Conservation (phyloP, 345 rosid genomes). For the Cardiospermum halicacabum region DNA sequence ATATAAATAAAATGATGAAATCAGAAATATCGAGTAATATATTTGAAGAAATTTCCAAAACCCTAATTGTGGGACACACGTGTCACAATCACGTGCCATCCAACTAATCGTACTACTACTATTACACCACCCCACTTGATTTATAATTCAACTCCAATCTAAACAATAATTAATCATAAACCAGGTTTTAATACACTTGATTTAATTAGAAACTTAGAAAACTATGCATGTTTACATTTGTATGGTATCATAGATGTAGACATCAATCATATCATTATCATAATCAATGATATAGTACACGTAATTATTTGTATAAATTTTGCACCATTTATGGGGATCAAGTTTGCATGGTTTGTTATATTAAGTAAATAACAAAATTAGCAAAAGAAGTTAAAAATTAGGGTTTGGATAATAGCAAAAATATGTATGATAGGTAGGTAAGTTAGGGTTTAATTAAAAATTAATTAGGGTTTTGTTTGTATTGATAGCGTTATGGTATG, state of each 20-base stretch:
- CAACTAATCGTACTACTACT: neutral
- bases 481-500: neutral
- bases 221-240: too few species aligned
- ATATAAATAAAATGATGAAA: too few species aligned
- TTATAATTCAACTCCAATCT: neutral
- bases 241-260: too few species aligned
- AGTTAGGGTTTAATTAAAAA: neutral
- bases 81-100: slow-evolving; percentile 19
- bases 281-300: too few species aligned
- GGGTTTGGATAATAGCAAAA: neutral
- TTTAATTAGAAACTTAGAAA: too few species aligned
- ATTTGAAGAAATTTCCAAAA: slow-evolving; percentile 11
- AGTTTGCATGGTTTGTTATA: neutral
- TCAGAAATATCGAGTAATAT: too few species aligned
- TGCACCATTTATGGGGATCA: neutral
- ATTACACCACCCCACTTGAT: neutral
- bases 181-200: too few species aligned
- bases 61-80: neutral
- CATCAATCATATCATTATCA: too few species aligned
- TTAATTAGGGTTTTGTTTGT: neutral
- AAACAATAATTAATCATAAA: too few species aligned
- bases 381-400: neutral
- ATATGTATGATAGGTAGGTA: neutral
- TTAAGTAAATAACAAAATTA: neutral
- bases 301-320: too few species aligned